These are phyloP conservation scores for Diutina neorugosa DNA, from an alignment of 1,139 yeast species.

Conservation along the genomic window DNA sequence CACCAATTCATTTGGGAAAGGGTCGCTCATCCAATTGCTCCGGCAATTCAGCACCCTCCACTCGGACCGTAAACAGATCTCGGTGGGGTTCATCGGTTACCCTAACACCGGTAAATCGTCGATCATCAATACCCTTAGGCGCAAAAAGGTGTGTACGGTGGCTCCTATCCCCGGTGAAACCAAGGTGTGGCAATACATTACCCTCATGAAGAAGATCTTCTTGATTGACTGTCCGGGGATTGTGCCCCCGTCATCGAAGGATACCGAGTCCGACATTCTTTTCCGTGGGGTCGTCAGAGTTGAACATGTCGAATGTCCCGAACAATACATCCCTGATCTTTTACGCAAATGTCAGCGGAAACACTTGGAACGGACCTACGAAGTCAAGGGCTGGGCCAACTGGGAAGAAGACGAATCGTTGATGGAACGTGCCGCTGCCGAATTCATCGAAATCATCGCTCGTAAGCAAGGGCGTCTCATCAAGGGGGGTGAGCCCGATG, in stretches of 20 bases:
- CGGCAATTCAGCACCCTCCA: slow-evolving; percentile 90
- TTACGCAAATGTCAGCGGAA: slow-evolving; percentile 76
- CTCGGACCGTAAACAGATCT: slow-evolving; percentile 87
- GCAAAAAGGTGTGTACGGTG: slow-evolving; percentile 90
- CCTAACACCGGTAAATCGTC: slow-evolving; percentile 97
- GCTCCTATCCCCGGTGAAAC: slow-evolving; percentile 99
- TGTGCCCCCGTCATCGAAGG: slow-evolving; percentile 89
- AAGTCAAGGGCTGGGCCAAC: slow-evolving; percentile 77
- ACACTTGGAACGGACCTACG: slow-evolving; percentile 93
- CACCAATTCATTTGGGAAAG: slow-evolving; percentile 95
- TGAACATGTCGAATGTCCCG: slow-evolving; percentile 91
- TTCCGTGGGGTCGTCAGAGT: slow-evolving; percentile 97
- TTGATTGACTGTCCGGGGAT: slow-evolving; percentile 98
- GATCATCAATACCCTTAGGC: slow-evolving; percentile 83
- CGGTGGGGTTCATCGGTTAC: slow-evolving; percentile 94
- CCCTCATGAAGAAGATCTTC: slow-evolving; percentile 90
- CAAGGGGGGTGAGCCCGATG: slow-evolving; percentile 98
- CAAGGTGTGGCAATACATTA: slow-evolving; percentile 97
- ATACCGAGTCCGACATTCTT: slow-evolving; percentile 84
- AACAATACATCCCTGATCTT: slow-evolving; percentile 86
- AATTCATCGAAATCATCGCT: slow-evolving; percentile 82
- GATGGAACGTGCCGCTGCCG: slow-evolving; percentile 48
- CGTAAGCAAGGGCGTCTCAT: slow-evolving; percentile 84
- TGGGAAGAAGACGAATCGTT: slow-evolving; percentile 28
- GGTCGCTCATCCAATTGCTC: slow-evolving; percentile 82